Base-by-base conservation (phyloP, 805 yeast species). In the Suhomyces faveliae region DNA sequence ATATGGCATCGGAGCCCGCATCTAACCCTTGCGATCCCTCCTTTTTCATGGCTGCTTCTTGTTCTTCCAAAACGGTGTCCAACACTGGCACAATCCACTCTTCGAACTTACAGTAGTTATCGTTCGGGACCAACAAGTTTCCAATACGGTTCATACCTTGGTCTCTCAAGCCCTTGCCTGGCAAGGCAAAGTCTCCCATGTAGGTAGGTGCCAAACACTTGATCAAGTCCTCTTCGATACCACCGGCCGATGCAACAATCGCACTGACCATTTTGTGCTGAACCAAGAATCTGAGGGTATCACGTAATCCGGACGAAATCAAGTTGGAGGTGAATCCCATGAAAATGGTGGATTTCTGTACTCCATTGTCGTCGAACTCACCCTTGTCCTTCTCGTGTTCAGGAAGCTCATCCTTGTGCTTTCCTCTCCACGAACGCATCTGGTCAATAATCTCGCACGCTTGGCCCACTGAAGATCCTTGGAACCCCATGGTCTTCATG, bases 141-240 rank as follows among this genome's bases (percentile, higher is more conserved):
- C 99, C 99, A 60, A 95, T 94, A 71, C 99, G 85, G 75, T 94
- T 94, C 86, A 94, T 84, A 53, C 99, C 99, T 67, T 90, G 85
- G 43, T 89, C 96, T 68, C 99, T 83, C 53, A 94, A 78, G 42
- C 78, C 75, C 48, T 83, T 75, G 51, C 99, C 99, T 12, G 84
- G 81, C 56, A 92, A 75, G 39, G 85, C 66, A 67, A 90, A 94
- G 43, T 90, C 97, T 45, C 99, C 97, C 77, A 95, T 74, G 61
- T 84, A 91, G 6, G 99, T 94, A 47, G 97, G 97, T 2, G 98
- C 99, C 48, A 94, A 76, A 64, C 96, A 90, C 69, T 94, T 94
- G 76, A 94, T 94, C 43, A 94, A 72, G 70, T 94, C 99, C 73
- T 94, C 99, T 67, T 94, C 99, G 52, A 94, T 84, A 56, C 99